Base-by-base conservation (phyloP, 2,329 filamentous ascomycete genomes). In the Paradendryphiella salina region DNA sequence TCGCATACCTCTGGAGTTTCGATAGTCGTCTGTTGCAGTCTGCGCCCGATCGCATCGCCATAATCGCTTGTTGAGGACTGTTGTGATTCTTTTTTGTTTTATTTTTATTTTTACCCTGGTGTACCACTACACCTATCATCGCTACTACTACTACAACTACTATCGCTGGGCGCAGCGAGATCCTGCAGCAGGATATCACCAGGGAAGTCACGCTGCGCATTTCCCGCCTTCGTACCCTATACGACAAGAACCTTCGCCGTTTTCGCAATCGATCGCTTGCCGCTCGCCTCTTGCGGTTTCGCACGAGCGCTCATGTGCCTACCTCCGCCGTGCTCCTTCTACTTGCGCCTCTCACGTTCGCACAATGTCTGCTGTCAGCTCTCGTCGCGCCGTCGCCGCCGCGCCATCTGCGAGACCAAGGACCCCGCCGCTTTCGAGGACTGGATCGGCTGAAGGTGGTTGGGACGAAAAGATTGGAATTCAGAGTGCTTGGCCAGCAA, bases 281-380 rank as follows among this genome's bases (percentile, higher is more conserved):
- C 60, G 60, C 59, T 50, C 55, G 34, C 45, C 37, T 50, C 53
- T 45, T 59, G 65, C 69, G 66, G 62, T 65, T 56, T 53, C 56
- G 55, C 61, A 60, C 56, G 54, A 58, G 63, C 65, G 61, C 69
- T 67, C 64, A 73, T 72, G 69, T 72, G 70, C 69, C 62, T 61
- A 59, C 66, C 64, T 67, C 60, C 63, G 63, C 65, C 63, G 45
- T 61, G 59, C 62, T 68, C 56, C 57, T 61, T 64, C 64, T 61
- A 65, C 64, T 70, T 64, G 69, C 69, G 69, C 67, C 61, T 65
- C 63, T 64, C 63, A 35, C 63, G 63, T 64, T 60, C 68, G 61
- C 67, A 67, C 41, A 57, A 72, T 73, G 69, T 59, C 54, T 57
- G 59, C 60, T 61, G 60, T 65, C 65, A 69, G 54, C 61, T 63